These are phyloP conservation scores for Leishmania braziliensis DNA, from an alignment of 208 protist species.

Conservation along the genomic window DNA sequence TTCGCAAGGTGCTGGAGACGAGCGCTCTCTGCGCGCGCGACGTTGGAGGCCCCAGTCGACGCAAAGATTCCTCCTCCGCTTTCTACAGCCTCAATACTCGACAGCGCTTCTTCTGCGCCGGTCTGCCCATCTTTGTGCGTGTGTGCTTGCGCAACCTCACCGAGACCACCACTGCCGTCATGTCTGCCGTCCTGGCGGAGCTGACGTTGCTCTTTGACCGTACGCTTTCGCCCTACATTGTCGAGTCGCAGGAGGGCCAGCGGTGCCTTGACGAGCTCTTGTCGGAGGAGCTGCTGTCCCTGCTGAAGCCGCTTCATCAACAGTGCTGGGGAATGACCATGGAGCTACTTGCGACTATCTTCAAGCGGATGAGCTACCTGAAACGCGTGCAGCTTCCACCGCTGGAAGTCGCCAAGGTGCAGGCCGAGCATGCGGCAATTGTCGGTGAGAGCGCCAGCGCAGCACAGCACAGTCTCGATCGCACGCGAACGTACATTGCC, in stretches of 20 bases:
- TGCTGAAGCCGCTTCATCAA: slow-evolving; percentile 82
- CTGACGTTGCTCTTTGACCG: slow-evolving; percentile 63
- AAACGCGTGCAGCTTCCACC: slow-evolving; percentile 57
- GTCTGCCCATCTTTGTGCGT: slow-evolving; percentile 55
- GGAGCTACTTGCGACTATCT: slow-evolving; percentile 62
- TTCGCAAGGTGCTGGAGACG: slow-evolving; percentile 84
- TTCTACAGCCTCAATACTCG: slow-evolving; percentile 25
- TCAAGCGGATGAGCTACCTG: slow-evolving; percentile 75
- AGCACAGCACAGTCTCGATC: slow-evolving; percentile 1
- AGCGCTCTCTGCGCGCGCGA: slow-evolving; percentile 45
- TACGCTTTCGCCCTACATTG: slow-evolving; percentile 80
- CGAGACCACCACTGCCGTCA: slow-evolving; percentile 61
- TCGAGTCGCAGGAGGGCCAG: slow-evolving; percentile 71
- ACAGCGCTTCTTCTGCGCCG: slow-evolving; percentile 45
- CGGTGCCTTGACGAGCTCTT: slow-evolving; percentile 70
- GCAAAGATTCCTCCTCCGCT: slow-evolving; percentile 19
- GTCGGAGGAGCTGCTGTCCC: slow-evolving; percentile 63
- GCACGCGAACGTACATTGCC: slow-evolving; percentile 27
- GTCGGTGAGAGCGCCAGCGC: not conserved
- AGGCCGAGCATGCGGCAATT: slow-evolving; percentile 12
- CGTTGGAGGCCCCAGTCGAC: slow-evolving; percentile 1
- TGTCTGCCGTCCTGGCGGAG: slow-evolving; percentile 46
- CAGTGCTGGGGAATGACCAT: slow-evolving; percentile 70
- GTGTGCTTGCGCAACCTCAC: slow-evolving; percentile 66
- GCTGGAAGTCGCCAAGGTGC: slow-evolving; percentile 23